Conservation (phyloP, 2,329 filamentous ascomycete genomes). For the Hymenoscyphus occultus region DNA sequence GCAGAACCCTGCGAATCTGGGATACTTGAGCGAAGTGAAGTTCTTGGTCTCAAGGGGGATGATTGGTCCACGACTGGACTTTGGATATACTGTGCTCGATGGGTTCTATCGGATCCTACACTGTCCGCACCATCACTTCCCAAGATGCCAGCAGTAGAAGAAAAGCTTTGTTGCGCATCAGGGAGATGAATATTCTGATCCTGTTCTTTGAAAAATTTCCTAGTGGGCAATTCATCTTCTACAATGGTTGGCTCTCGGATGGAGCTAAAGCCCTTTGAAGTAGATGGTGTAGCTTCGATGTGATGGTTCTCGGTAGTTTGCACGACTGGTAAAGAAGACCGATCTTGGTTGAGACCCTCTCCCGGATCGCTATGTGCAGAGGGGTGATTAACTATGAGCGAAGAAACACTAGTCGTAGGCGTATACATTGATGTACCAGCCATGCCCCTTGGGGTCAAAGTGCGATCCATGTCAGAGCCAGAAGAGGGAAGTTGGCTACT, state of each 20-base stretch:
- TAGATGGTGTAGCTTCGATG: neutral
- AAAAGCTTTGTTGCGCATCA: neutral
- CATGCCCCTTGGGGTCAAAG: slow-evolving; percentile 19
- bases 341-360: neutral
- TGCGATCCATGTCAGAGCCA: slow-evolving; percentile 22
- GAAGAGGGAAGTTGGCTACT: slow-evolving; percentile 17
- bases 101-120: neutral
- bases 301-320: neutral
- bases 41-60: slow-evolving; percentile 3
- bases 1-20: slow-evolving; percentile 10
- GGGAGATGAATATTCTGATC: neutral
- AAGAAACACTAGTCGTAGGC: slow-evolving; percentile 29
- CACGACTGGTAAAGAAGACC: slow-evolving; percentile 3
- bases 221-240: slow-evolving; percentile 3
- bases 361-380: slow-evolving; percentile 10
- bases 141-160: slow-evolving; percentile 9
- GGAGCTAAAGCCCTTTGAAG: neutral
- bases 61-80: neutral
- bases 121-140: slow-evolving; percentile 12
- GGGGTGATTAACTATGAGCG: slow-evolving; percentile 25
- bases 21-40: slow-evolving; percentile 10
- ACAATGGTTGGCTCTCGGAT: slow-evolving; percentile 1
- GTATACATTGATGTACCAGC: slow-evolving; percentile 19
- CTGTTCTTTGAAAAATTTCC: neutral
- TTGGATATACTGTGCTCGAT: neutral